Base-by-base conservation (phyloP, 176 grass and related monocot genomes). In the Pontederia paniculata region DNA sequence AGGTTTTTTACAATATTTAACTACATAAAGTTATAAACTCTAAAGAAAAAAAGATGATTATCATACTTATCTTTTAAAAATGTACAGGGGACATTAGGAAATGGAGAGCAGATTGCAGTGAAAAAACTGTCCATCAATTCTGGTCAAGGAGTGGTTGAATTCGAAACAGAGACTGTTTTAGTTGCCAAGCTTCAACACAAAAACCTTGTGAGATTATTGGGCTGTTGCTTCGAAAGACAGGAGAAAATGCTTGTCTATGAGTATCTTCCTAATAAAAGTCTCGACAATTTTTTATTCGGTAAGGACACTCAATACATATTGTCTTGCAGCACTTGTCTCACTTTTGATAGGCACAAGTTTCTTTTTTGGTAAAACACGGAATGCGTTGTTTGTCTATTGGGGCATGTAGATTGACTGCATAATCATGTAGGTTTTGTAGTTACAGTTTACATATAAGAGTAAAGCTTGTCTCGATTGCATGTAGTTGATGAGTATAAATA, bases 211-310 rank as follows among this genome's bases (percentile, higher is more conserved):
- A 72, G 60, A 70, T 62, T 78, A 11, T 8, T 70, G 0, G 74
- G 74, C 23, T 21, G 60, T 23, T 77, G 74, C 66, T 42, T 77
- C n/a, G 65, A 77, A 4, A 44, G 7, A 37, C 28, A 62, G 56
- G 73, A 52, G 47, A 60, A 22, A 12, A 66, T 72, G 17, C 62
- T 78, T 1, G 60, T 68, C 22, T 93, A 93, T 52, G 88, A 93
- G 73, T 83, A 77, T 60, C 66, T 89, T 64, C 74, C 79, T 17
- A 96, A 96, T 47, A 86, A 73, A 89, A 96, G 90, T 71, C 82
- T 96, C 0, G 77, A 96, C 55, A 86, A 18, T 9, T 52, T 81
- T 83, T 76, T 95, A 48, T 95, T 86, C 47, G 76, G 85, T 95
- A 83, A 0, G 1, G 28, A 37, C 28, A 37, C 28, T 37, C 7